Percentiles rank a stretch among this genome's conserved stretches.
phyloP scores from a whole-genome alignment of 257 asterid genomes.

The Solanum bulbocastanum region DNA sequence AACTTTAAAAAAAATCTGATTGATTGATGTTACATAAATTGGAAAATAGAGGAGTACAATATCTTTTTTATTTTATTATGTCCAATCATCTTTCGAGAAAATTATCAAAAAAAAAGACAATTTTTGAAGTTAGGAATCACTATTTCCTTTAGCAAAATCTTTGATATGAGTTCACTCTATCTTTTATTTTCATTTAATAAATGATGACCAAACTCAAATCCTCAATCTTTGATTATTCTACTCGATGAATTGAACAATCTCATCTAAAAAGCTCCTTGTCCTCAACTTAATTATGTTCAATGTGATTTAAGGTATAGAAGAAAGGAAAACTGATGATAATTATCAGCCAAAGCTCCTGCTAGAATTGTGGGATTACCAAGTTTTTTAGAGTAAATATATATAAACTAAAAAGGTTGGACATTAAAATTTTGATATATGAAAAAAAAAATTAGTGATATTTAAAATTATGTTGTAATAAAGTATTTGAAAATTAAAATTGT shows the following conservation, averaged over 20 bases:
- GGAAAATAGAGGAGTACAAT: not conserved
- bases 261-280: too few species aligned
- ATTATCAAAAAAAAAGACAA: too few species aligned
- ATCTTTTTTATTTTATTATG: too few species aligned
- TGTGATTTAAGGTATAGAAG: not conserved
- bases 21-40: not conserved
- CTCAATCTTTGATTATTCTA: not conserved
- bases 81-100: not conserved
- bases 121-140: too few species aligned
- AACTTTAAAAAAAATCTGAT: not conserved
- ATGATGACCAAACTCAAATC: not conserved
- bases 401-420: not conserved
- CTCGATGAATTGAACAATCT: too few species aligned
- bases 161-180: not conserved
- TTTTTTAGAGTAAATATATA: not conserved
- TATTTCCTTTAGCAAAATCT: not conserved
- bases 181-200: too few species aligned
- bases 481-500: not conserved
- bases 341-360: not conserved
- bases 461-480: not conserved
- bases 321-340: too few species aligned
- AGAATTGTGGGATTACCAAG: not conserved
- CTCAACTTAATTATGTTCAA: not conserved
- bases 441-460: not conserved
- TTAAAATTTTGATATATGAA: not conserved